Base-by-base conservation (phyloP, 306 rosid genomes). In the Abrus precatorius region DNA sequence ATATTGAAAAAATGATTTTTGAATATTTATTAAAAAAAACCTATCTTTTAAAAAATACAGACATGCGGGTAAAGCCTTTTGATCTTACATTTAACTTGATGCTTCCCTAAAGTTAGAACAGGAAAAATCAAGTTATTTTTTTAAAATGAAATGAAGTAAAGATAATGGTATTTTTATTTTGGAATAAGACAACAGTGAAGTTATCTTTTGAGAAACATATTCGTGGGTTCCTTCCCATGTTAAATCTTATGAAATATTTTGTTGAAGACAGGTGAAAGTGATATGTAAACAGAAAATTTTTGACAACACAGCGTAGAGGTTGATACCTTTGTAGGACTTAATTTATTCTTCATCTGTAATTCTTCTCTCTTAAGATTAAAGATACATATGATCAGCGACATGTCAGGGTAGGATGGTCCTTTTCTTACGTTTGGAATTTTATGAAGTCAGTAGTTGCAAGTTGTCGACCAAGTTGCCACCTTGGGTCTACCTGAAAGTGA, bases 401-500 rank as follows among this genome's bases (percentile, higher is more conserved):
- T 77, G 13, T 52, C 9, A 8, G 78, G 74, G 32, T 34, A 57
- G 27, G 30, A 13, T 59, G 32, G 20, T 9, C 6, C 47, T 30
- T 63, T 77, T 71, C 41, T 5, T 9, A 47, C 54, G 13, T 62
- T 78, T 50, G 47, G 48, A 75, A 8, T 29, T 49, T 9, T 45
- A 6, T 40, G 20, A n/a, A 6, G 7, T 36, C 47, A 75, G 69
- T 69, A 47, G 55, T 27, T 81, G 83, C 88, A 71, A 84, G 70
- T 85, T 83, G 87, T 53, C 1, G 67, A 71, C 63, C 84, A 82
- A 86, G 83, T 85, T 61, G 89, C 13, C 34, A 47, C 14, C 20
- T 12, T 74, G 66, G 83, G 77, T 82, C 75, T 82, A 78, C 78
- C 71, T 9, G 83, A 83, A 83, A 83, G 77, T 47, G 82, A 83